These are phyloP conservation scores for Beauveria sp. DNA, from an alignment of 2,329 filamentous ascomycete species.

Conservation along the genomic window DNA sequence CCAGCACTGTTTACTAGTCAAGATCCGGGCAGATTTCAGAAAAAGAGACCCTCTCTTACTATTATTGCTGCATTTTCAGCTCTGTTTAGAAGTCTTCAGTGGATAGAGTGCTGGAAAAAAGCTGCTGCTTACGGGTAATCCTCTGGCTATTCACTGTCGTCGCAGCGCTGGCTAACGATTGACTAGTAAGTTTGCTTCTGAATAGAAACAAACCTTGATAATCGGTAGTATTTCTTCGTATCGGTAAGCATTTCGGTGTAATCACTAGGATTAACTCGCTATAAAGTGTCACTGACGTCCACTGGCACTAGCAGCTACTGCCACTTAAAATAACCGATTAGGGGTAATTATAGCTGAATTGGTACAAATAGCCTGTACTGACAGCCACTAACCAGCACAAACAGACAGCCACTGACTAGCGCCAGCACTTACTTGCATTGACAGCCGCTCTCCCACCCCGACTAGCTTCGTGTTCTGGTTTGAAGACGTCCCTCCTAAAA, in stretches of 20 bases:
- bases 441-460: not conserved
- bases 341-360: not conserved
- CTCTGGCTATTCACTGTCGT: no score
- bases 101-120: no score
- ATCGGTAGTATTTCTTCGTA: no score
- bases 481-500: not conserved
- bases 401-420: not conserved
- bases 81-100: not conserved
- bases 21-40: no score
- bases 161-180: no score
- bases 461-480: not conserved
- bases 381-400: not conserved
- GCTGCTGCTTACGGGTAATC: no score
- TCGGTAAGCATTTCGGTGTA: no score
- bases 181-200: no score
- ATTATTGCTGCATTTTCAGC: not conserved
- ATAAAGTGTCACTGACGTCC: not conserved
- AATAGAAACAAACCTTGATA: no score
- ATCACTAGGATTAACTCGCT: no score
- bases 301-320: not conserved
- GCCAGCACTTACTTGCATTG: not conserved
- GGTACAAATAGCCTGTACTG: not conserved
- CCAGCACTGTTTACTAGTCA: no score
- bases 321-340: not conserved
- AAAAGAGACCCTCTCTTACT: no score